These are phyloP conservation scores for Craterostigma plantagineum DNA, from an alignment of 257 asterid species.

Conservation along the genomic window DNA sequence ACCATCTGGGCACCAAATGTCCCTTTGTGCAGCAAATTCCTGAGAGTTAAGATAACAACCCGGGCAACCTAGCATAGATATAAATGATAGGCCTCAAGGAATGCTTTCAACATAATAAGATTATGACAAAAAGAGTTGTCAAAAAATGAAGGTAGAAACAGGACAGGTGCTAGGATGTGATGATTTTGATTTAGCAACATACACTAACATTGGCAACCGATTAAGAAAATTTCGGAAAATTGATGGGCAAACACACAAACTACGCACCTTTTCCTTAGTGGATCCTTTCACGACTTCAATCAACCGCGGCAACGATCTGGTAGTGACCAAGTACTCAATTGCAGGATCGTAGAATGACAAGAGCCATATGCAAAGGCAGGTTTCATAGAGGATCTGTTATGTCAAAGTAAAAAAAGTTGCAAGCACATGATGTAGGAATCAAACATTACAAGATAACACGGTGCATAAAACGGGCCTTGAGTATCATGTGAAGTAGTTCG, in stretches of 20 bases:
- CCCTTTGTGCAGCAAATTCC: conserved; percentile 69
- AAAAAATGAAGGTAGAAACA: too few species aligned
- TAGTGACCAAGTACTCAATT: conserved; percentile 61
- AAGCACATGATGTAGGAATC: background rate
- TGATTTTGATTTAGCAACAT: too few species aligned
- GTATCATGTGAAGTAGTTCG: conserved; percentile 4
- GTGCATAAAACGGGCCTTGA: too few species aligned
- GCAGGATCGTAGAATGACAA: conserved; percentile 88
- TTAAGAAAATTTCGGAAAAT: too few species aligned
- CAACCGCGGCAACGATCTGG: conserved; percentile 47
- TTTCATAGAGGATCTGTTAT: conserved; percentile 78
- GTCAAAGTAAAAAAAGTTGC: background rate
- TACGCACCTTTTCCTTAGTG: conserved; percentile 67
- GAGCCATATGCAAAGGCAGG: conserved; percentile 82
- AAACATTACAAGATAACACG: too few species aligned
- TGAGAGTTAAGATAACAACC: conserved; percentile 70
- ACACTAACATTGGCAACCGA: too few species aligned
- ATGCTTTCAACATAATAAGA: background rate
- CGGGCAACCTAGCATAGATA: conserved; percentile 49
- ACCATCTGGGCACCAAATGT: conserved; percentile 77
- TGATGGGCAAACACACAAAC: too few species aligned
- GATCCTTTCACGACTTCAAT: conserved; percentile 80
- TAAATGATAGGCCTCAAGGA: conserved; percentile 5
- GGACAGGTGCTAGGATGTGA: too few species aligned
- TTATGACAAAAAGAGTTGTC: too few species aligned